Percentiles rank a stretch among this genome's conserved stretches.
Conservation (phyloP, 1,139 yeast genomes). For the Diutina rugosa region DNA sequence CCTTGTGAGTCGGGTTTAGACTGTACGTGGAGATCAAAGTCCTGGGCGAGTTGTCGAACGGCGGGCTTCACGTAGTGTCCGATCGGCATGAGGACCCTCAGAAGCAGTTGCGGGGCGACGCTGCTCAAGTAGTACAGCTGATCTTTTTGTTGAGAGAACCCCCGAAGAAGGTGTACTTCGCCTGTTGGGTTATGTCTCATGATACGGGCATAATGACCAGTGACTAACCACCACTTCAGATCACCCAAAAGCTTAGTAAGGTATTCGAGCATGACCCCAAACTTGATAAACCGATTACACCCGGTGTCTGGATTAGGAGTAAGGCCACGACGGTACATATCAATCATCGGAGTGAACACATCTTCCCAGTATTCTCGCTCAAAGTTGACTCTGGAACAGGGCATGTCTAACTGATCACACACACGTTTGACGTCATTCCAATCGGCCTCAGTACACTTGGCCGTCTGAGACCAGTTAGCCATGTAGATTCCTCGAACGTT, state of each 20-base stretch:
- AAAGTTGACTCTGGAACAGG: conserved; percentile 67
- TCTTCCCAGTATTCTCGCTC: conserved; percentile 87
- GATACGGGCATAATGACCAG: conserved; percentile 83
- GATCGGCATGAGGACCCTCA: conserved; percentile 58
- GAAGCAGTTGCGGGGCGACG: conserved; percentile 34
- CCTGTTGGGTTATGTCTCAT: conserved; percentile 18
- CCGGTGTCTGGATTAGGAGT: conserved; percentile 95
- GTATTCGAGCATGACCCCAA: conserved; percentile 60
- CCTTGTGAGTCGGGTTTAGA: conserved; percentile 90
- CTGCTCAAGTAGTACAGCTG: conserved; percentile 85
- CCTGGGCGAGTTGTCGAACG: conserved; percentile 54
- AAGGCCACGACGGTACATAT: conserved; percentile 50
- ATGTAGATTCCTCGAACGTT: conserved; percentile 74
- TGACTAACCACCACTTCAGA: conserved; percentile 69
- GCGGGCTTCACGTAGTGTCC: conserved; percentile 68
- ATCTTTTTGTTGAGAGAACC: conserved; percentile 54
- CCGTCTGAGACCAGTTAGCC: conserved; percentile 79
- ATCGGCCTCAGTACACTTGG: conserved; percentile 71
- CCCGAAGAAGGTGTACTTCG: conserved; percentile 39
- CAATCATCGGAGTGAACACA: conserved; percentile 87
- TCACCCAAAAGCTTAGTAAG: conserved; percentile 24
- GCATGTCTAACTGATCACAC: conserved; percentile 46
- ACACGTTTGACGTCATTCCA: conserved; percentile 75
- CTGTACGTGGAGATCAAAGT: conserved; percentile 45
- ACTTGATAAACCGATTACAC: conserved; percentile 76